Evolutionary conservation across 2,329 filamentous ascomycete genomes (phyloP), one percentile per base, ranked within the genome.

Genomic region (Pyrenochaeta sp.): DNA sequence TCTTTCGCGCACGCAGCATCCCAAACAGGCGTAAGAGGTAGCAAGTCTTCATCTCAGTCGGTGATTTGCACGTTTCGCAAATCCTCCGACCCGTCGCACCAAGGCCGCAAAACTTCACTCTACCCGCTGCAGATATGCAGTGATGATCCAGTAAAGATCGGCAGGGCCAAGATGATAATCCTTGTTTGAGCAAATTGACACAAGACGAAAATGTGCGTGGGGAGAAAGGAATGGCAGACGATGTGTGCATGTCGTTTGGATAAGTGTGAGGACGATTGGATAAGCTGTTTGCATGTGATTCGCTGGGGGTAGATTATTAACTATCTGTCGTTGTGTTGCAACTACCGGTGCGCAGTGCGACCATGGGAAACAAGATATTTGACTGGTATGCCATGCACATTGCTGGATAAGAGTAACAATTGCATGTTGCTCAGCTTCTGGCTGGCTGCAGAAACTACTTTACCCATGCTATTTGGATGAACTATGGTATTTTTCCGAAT

Each of bases 41-140:
- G 42, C 56, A 52, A 32, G 24, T 56, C 24, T n/a, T 47, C 22
- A 32, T 49, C 9, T 36, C 27, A 28, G 24, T 28, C 24, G 32
- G 39, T 52, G 40, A 7, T 27, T 52, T 56, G 51, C 36, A 50
- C 27, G 60, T 60, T 62, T 62, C 60, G 54, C 57, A 62, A 62
- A 56, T 22, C 47, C 42, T 49, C 52, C 56, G 42, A 36, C 37
- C 40, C 45, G 59, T 62, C 59, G 57, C 59, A 62, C 59, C 59
- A 62, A 52, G 22, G 32, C 44, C 59, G 53, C 56, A 25, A 48
- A 19, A 19, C 19, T 40, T 48, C 56, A 44, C 52, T 57, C 56
- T 54, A 59, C 52, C 43, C 50, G 52, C 9, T 44, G 42, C 24
- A n/a, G 5, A 27, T 2, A 28, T 44, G 22, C 19, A 44, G 42